Base-by-base conservation (phyloP, 1,284 basidiomycete genomes). In the Amylostereum areolatum region DNA sequence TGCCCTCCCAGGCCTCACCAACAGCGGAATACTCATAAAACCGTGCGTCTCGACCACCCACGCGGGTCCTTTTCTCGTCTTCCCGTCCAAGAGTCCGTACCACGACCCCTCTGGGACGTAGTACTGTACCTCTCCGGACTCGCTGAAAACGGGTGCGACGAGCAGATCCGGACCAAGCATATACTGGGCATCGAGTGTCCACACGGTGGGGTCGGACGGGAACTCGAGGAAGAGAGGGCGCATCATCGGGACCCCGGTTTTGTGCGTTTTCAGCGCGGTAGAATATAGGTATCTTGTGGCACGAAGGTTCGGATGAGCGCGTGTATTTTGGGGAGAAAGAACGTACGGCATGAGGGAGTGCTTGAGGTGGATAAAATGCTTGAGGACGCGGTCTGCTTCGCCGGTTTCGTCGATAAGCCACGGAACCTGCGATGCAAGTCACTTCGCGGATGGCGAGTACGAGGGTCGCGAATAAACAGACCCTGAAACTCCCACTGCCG, bases 221-320 rank as follows among this genome's bases (percentile, higher is more conserved):
- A 87, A 89, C 58, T 89, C 84, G 53, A 89, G 61, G 66, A 88
- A 80, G 81, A 88, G 87, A 9, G 84, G 79, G 32, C 85, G 77
- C 65, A 81, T 79, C 46, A 87, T 57, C 0, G 85, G 86, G 53
- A 81, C 70, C 9, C 84, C 85, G 27, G 71, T 78, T 46, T 63
- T 49, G 59, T 77, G 72, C 2, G 83, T 77, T 58, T 81, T 62
- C 45, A 87, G 74, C 2, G 83, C 78, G 82, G 85, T 25, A 25
- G 43, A 32, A 40, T 9, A 35, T 10, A 34, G 33, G 43, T 48
- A 7, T n/a, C 18, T 49, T 27, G 37, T 25, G 32, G 24, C 4
- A 32, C 33, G 49, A 42, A 18, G 6, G 27, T 12, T 6, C 31
- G 49, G 35, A 28, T 41, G 31, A 34, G 30, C 37, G 42, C 25